A percentile compares a stretch with the other conserved stretches of the same genome.
Evolutionary conservation across 2,329 filamentous ascomycete genomes (phyloP).

Genomic region (Fulvia fulva): DNA sequence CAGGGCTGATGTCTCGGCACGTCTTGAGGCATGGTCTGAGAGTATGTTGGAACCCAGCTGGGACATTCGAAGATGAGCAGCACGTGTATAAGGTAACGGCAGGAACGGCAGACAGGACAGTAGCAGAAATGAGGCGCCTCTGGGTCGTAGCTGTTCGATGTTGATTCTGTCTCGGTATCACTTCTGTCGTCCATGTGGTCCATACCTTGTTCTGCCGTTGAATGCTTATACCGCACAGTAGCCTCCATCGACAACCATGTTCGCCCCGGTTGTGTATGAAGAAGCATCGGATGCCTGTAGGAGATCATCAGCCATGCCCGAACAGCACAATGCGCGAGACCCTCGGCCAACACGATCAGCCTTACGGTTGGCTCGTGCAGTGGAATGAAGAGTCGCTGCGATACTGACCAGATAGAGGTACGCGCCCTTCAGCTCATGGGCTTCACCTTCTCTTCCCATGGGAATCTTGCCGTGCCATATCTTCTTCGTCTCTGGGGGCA

Average conservation of each 20-base stretch:
- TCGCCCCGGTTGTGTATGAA: constrained; percentile 31
- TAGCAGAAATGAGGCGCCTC: background rate
- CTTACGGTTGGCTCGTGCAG: background rate
- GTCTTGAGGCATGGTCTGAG: background rate
- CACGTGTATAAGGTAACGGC: background rate
- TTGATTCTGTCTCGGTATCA: background rate
- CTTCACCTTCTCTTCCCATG: constrained; percentile 39
- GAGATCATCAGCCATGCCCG: background rate
- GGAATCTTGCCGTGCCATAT: constrained; percentile 50
- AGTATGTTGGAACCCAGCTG: background rate
- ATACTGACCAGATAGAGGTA: constrained; percentile 26
- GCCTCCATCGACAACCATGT: constrained; percentile 32
- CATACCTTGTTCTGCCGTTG: background rate
- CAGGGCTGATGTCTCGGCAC: background rate
- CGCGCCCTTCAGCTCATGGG: constrained; percentile 31
- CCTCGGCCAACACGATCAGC: background rate
- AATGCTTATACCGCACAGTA: constrained; percentile 20
- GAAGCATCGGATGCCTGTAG: constrained; percentile 29
- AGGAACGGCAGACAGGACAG: background rate
- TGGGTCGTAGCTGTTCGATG: background rate
- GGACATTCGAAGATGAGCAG: background rate
- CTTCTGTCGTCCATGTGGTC: background rate
- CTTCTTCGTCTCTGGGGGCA: constrained; percentile 36
- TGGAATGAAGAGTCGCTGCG: no score
- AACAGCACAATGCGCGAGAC: background rate